Conservation (phyloP, 192 early-diverging fungal species). For the Coemansia sp. region DNA sequence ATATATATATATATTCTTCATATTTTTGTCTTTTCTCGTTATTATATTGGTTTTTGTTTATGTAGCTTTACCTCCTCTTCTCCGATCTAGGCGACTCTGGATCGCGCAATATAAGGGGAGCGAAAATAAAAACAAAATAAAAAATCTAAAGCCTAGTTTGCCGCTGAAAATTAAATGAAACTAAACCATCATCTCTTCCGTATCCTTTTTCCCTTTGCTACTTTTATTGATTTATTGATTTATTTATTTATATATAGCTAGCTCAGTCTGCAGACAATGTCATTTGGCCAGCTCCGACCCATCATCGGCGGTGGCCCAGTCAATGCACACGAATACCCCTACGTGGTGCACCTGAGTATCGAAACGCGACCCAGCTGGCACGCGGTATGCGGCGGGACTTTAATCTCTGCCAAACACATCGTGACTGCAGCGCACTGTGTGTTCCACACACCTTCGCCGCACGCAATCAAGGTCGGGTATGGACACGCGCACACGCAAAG, state of each 20-base stretch:
- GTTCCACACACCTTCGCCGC: constrained; percentile 11
- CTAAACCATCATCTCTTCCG: no score
- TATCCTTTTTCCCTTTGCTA: no score
- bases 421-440: constrained; percentile 56
- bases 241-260: no score
- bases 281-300: constrained; percentile 34
- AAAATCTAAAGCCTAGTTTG: no score
- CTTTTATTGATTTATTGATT: no score
- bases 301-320: constrained; percentile 43
- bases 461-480: constrained; percentile 20
- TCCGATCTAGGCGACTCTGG: not conserved
- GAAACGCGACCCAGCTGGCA: constrained; percentile 39
- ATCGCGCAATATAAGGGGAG: not conserved
- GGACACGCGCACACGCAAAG: constrained; percentile 19
- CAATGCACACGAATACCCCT: constrained; percentile 37
- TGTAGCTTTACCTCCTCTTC: not conserved
- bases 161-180: no score
- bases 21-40: not conserved
- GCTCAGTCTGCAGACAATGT: no score
- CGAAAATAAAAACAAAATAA: no score
- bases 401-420: constrained; percentile 36
- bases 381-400: constrained; percentile 49
- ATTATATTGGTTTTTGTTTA: not conserved
- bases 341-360: constrained; percentile 43
- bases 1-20: no score